Base-by-base conservation (phyloP, 2,329 filamentous ascomycete species). In the Aspergillus brunneoviolaceus region DNA sequence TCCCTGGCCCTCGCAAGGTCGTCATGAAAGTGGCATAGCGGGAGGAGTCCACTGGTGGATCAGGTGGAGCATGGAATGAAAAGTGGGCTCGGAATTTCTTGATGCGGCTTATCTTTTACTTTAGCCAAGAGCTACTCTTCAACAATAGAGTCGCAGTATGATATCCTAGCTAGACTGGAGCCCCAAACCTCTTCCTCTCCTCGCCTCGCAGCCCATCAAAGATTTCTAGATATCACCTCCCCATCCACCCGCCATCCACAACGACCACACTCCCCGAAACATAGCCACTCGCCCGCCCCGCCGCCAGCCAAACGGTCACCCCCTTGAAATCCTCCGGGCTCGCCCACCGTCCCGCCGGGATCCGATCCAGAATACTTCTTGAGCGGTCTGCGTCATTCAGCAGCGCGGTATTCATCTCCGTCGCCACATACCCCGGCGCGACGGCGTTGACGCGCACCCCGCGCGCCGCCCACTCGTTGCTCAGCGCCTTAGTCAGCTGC, bases 241-340 rank as follows among this genome's bases (percentile, higher is more conserved):
- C 92, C 92, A 96, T 96, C 92, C 91, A 96, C 11, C 92, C 92
- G 7, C 92, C 92, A 76, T 96, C 93, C 51, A 96, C 90, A 27
- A 90, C 88, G 67, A 96, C 72, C 5, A 92, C 81, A 76, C 96
- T 90, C 0, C 92, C 92, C 66, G 85, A 91, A 42, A 96, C 88
- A 78, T 96, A 96, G 10, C 81, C 85, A 72, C 89, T 91, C n/a
- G 88, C 89, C 72, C 79, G 83, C 69, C 89, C 89, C 1, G 90
- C 90, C 63, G 90, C 90, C 63, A 96, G 77, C 70, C 87, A 96
- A 29, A 96, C 88, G 0, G 89, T 84, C 0, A 86, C 87, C 0
- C 92, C 92, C 80, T 93, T 93, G 75, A 96, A 96, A 69, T 97
- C 93, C 27, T 96, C 91, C 0, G 92, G 89, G 11, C 74, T 82